Percentiles rank a stretch among this genome's conserved stretches.
phyloP scores from a whole-genome alignment of 1,139 yeast species.

The Arxiozyma heterogenica region DNA sequence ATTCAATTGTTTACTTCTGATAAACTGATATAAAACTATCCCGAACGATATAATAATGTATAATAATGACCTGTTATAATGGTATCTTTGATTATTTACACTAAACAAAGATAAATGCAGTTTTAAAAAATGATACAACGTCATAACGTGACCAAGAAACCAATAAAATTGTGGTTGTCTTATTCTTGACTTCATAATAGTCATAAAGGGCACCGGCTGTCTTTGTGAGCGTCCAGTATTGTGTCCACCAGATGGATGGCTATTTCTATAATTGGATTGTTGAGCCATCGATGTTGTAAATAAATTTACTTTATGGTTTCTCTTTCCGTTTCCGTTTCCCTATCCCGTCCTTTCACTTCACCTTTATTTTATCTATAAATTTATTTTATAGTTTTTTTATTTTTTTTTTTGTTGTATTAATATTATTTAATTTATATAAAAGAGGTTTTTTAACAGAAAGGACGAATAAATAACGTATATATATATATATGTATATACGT shows the following conservation, averaged over 20 bases:
- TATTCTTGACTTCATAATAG: conserved; percentile 19
- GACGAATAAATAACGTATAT: too few species aligned
- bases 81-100: conserved; percentile 14
- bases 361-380: too few species aligned
- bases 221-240: neutral
- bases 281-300: neutral
- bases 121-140: conserved; percentile 24
- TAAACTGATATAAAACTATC: conserved; percentile 28
- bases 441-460: too few species aligned
- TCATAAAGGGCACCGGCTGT: conserved; percentile 15
- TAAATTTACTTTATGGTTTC: neutral
- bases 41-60: conserved; percentile 24
- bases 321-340: neutral
- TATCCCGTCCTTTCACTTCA: too few species aligned
- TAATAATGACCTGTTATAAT: conserved; percentile 20
- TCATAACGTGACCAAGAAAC: conserved; percentile 27
- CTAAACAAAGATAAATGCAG: conserved; percentile 22
- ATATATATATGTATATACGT: too few species aligned
- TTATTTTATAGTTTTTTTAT: too few species aligned
- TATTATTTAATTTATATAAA: too few species aligned
- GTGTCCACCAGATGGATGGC: neutral
- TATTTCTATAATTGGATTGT: neutral
- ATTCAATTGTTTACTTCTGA: conserved; percentile 24
- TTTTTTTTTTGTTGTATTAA: too few species aligned
- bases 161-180: conserved; percentile 30